Conservation (phyloP, 2,329 filamentous ascomycete species). For the Lachnellula hyalina region DNA sequence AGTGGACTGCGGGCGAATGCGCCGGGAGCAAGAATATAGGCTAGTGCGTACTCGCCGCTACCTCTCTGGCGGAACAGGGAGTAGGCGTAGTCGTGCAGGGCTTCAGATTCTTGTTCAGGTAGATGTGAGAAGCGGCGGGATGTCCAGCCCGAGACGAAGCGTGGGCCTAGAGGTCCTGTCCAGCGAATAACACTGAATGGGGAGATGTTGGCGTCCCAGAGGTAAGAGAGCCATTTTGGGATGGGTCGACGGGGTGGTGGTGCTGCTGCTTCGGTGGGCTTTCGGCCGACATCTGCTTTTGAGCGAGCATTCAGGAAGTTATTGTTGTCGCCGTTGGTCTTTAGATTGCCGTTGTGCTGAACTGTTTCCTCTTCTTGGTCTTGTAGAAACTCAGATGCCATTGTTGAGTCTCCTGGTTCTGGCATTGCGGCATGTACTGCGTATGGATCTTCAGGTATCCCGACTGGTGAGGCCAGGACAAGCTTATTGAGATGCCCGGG, state of each 20-base stretch:
- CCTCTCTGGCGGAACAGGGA: constrained; percentile 88
- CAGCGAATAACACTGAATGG: constrained; percentile 88
- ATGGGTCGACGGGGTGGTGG: constrained; percentile 46
- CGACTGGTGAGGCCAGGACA: constrained; percentile 89
- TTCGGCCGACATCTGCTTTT: constrained; percentile 34
- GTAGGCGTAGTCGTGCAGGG: constrained; percentile 90
- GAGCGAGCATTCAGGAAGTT: constrained; percentile 48
- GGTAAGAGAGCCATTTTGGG: constrained; percentile 82
- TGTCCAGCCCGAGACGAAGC: constrained; percentile 92
- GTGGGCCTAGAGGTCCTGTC: constrained; percentile 82
- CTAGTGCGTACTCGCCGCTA: constrained; percentile 87
- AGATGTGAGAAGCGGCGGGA: constrained; percentile 87
- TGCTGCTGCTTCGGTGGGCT: constrained; percentile 29
- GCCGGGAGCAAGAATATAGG: constrained; percentile 88
- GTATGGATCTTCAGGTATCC: constrained; percentile 90
- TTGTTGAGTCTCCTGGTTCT: constrained; percentile 65
- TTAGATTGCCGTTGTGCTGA: constrained; percentile 34
- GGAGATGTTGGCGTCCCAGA: constrained; percentile 96
- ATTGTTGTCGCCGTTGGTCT: constrained; percentile 37
- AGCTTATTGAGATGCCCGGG: constrained; percentile 92
- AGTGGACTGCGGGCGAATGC: constrained; percentile 85
- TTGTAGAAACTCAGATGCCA: constrained; percentile 74
- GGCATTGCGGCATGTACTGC: constrained; percentile 77
- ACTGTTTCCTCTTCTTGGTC: constrained; percentile 53
- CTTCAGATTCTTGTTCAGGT: constrained; percentile 70